Evolutionary conservation across 305 asterid species (phyloP), one percentile per base, ranked within the genome.

Genomic region (Ilex paraguariensis): DNA sequence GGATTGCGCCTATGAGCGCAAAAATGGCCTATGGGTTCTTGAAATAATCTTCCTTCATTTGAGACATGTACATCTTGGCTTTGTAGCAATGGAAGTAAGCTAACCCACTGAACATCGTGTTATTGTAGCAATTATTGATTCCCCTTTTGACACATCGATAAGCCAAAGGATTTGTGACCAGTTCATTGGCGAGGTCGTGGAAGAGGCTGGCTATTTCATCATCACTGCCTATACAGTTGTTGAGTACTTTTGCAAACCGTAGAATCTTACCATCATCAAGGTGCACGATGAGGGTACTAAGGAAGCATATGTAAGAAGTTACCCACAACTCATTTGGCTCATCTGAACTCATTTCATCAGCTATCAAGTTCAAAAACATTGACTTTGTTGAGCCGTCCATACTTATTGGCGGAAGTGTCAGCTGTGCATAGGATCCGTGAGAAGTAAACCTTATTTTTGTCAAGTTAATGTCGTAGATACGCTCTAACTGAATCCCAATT

Each of bases 181-280:
- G 31, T 36, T 67, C 56, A 33, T 8, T 52, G 13, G 66, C 60
- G 32, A 67, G 14, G 2, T 67, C 72, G 14, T 67, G 59, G 66
- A 67, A 60, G 12, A 67, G 31, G 28, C 40, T 39, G 7, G 66
- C 72, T 5, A 67, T 66, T 44, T 53, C 60, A 30, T 67, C 39
- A n/a, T 67, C 72, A 52, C 72, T 67, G 30, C 72, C 72, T 36
- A 67, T 61, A 48, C 54, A 54, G 61, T 67, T 60, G 16, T 31
- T 50, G 2, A 61, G 31, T 31, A 68, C 44, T 10, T 67, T 56
- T 46, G 53, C 53, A 6, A 31, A 30, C 10, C 73, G 53, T 12
- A 68, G 67, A 31, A 13, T 44, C 30, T 55, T 58, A 49, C 54
- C 72, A 30, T 68, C 72, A 17, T 55, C 67, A 14, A 67, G 30